A percentile compares a stretch with the other conserved stretches of the same genome.
These are phyloP conservation scores for Teunomyces panamensis DNA, from an alignment of 805 yeast genomes.

Conservation along the genomic window DNA sequence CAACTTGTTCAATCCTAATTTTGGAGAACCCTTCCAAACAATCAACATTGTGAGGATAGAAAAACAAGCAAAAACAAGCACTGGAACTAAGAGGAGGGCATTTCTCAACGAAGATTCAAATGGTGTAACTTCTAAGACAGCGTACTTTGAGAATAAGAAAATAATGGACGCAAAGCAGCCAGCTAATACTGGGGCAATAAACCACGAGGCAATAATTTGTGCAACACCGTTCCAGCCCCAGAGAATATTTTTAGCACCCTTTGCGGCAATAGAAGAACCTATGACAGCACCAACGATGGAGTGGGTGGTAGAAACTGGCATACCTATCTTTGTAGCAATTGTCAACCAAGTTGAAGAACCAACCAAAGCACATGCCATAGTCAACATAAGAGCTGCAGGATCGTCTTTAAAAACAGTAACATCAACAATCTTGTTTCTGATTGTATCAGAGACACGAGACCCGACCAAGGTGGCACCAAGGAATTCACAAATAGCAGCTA, in stretches of 20 bases:
- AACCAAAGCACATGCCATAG: slow-evolving; percentile 72
- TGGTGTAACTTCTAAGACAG: slow-evolving; percentile 58
- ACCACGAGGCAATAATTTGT: slow-evolving; percentile 77
- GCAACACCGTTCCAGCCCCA: slow-evolving; percentile 81
- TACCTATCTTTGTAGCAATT: slow-evolving; percentile 61
- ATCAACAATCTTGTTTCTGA: slow-evolving; percentile 61
- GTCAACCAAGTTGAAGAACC: slow-evolving; percentile 73
- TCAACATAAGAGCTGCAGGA: slow-evolving; percentile 71
- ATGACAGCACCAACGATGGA: slow-evolving; percentile 74
- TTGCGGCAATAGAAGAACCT: slow-evolving; percentile 73
- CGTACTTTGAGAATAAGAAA: slow-evolving; percentile 57
- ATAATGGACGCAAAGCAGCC: slow-evolving; percentile 59
- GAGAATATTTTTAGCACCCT: slow-evolving; percentile 53
- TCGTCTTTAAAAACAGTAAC: slow-evolving; percentile 45
- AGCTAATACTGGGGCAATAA: slow-evolving; percentile 70
- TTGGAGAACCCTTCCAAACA: slow-evolving; percentile 80
- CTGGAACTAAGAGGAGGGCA: slow-evolving; percentile 58
- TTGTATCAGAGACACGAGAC: slow-evolving; percentile 70
- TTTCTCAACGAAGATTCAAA: slow-evolving; percentile 42
- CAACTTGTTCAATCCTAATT: slow-evolving; percentile 53
- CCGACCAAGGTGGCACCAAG: slow-evolving; percentile 75
- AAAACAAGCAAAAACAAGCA: slow-evolving; percentile 58
- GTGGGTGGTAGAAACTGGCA: slow-evolving; percentile 83
- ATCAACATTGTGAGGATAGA: slow-evolving; percentile 70
- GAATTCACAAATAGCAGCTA: slow-evolving; percentile 70